These are phyloP conservation scores for grape (Vitis vinifera) DNA, from an alignment of 164 flowering plant genomes.

Conservation along the genomic window ASM3070453v1 NC_081810.1:19191501-19192000, in stretches of 20 bases:
- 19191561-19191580: not conserved
- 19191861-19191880: too few relatives aligned
- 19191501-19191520: not conserved
- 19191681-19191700: not conserved
- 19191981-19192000: conserved; percentile 8
- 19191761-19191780: not conserved
- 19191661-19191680: not conserved
- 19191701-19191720: not conserved
- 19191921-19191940: conserved; percentile 94
- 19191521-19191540: not conserved
- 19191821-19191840: too few relatives aligned
- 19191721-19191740: not conserved
- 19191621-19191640: not conserved
- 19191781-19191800: too few relatives aligned
- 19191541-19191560: not conserved
- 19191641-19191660: not conserved
- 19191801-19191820: too few relatives aligned
- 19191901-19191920: conserved; percentile 88
- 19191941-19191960: conserved; percentile 89
- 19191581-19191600: not conserved
- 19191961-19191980: conserved; percentile 84
- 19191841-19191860: too few relatives aligned
- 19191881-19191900: too few relatives aligned
- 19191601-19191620: not conserved
- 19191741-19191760: not conserved